Conservation (phyloP, 2,329 filamentous ascomycete species). For the Talaromyces sp. region DNA sequence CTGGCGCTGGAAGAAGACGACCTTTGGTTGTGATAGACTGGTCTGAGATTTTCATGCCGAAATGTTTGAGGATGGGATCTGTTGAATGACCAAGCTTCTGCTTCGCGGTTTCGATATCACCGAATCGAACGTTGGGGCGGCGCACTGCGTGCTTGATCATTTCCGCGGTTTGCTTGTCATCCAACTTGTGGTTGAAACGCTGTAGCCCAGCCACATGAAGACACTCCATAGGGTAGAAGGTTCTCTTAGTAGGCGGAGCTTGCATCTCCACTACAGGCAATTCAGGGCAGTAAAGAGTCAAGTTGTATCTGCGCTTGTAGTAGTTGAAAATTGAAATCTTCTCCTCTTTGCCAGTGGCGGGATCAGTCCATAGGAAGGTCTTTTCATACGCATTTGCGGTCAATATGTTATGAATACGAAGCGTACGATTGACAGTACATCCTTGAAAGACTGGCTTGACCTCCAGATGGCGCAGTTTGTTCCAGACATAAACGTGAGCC, state of each 20-base stretch:
- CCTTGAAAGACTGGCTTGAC: conserved; percentile 37
- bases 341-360: conserved; percentile 38
- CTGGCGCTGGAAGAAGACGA: conserved; percentile 66
- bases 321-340: conserved; percentile 59
- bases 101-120: conserved; percentile 66
- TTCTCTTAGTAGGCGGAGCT: conserved; percentile 38
- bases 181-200: conserved; percentile 57
- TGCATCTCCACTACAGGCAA: conserved; percentile 60
- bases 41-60: conserved; percentile 66
- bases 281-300: conserved; percentile 43
- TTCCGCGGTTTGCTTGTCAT: conserved; percentile 62
- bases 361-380: conserved; percentile 41
- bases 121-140: conserved; percentile 64
- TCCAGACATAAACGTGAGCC: conserved; percentile 21
- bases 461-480: conserved; percentile 34
- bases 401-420: conserved; percentile 51
- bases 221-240: conserved; percentile 57
- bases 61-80: conserved; percentile 69
- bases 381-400: conserved; percentile 42
- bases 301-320: conserved; percentile 52
- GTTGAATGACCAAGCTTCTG: conserved; percentile 61
- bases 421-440: conserved; percentile 40
- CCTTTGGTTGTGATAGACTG: conserved; percentile 66
- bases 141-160: conserved; percentile 97
- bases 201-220: conserved; percentile 53